phyloP scores from a whole-genome alignment of 2,329 filamentous ascomycete species.

The Tolypocladium tropicale region DNA sequence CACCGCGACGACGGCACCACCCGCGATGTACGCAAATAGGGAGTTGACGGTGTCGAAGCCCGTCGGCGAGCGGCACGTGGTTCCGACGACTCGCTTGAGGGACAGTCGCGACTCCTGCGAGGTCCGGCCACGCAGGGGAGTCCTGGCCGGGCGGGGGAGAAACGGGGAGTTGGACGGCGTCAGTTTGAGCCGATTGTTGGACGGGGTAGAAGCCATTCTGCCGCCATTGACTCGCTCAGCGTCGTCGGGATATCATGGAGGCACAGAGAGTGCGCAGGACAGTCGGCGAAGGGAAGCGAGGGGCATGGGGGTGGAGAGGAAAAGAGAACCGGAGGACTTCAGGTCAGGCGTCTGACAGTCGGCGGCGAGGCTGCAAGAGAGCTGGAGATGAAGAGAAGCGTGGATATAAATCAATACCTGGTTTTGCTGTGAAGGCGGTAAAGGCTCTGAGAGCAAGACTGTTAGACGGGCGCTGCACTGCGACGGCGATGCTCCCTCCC shows the following conservation, averaged over 20 bases:
- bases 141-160: conserved; percentile 50
- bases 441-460: not conserved
- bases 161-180: conserved; percentile 72
- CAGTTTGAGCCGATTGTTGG: conserved; percentile 50
- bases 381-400: not conserved
- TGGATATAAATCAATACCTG: conserved; percentile 7
- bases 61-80: conserved; percentile 73
- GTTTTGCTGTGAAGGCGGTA: not conserved
- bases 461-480: not conserved
- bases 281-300: not conserved
- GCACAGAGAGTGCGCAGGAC: conserved; percentile 1
- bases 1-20: conserved; percentile 85
- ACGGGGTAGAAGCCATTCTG: conserved; percentile 48
- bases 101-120: conserved; percentile 52
- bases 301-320: not conserved
- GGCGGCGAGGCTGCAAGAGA: not conserved
- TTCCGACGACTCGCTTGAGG: conserved; percentile 79
- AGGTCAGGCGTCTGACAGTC: not conserved
- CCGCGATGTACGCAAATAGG: conserved; percentile 83
- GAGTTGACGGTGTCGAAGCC: conserved; percentile 75
- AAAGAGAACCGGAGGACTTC: not conserved
- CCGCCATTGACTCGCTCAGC: conserved; percentile 36
- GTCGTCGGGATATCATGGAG: conserved; percentile 7
- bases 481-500: not conserved
- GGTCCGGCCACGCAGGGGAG: conserved; percentile 43